Evolutionary conservation across 140 eudicot species (phyloP).

Genomic region (Erigeron philadelphicus): DNA sequence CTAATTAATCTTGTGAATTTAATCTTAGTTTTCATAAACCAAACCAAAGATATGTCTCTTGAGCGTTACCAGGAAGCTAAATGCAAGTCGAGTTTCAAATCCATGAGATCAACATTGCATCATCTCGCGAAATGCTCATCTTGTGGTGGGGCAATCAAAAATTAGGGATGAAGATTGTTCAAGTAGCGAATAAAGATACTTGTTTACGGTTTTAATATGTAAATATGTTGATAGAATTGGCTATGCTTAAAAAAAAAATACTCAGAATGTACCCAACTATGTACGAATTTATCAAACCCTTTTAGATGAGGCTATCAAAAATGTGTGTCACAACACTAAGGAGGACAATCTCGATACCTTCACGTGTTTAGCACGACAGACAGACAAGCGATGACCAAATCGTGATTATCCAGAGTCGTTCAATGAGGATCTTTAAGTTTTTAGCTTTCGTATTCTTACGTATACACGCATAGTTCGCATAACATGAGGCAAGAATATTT

Average conservation of each 20-base stretch:
- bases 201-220: neutral
- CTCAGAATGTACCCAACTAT: conserved; percentile 2
- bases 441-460: conserved; percentile 4
- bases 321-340: neutral
- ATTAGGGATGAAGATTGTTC: neutral
- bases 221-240: neutral
- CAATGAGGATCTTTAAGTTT: neutral
- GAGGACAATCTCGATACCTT: neutral
- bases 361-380: neutral
- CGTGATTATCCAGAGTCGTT: neutral
- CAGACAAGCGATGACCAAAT: neutral
- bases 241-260: neutral
- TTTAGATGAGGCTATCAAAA: neutral
- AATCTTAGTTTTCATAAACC: neutral
- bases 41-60: neutral
- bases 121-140: neutral
- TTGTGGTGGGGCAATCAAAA: neutral
- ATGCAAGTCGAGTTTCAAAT: neutral
- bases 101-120: neutral
- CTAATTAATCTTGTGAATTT: neutral
- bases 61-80: conserved; percentile 12
- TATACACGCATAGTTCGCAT: conserved; percentile 17
- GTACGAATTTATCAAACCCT: neutral
- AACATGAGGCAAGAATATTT: conserved; percentile 19
- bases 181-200: neutral